Evolutionary conservation across 2,329 filamentous ascomycete species (phyloP), one percentile per base, ranked within the genome.

Genomic region (Grosmannia penicillata): DNA sequence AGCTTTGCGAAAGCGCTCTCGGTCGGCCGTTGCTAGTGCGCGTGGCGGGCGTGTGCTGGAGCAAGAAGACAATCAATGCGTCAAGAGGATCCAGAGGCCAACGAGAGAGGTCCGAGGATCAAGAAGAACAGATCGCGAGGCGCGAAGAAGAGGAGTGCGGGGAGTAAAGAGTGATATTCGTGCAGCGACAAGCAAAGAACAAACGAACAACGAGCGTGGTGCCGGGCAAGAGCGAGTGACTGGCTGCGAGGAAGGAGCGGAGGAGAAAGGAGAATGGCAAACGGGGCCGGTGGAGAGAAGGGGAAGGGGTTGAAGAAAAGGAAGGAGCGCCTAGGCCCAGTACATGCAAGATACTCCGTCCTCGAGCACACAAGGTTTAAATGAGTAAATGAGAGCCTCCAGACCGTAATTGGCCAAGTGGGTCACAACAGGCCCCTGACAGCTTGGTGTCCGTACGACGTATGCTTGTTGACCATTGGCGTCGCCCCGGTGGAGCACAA

Each of bases 311-410:
- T 5, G 10, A 27, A 27, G 7, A 27, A 13, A 10, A 27, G 26
- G 5, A 13, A 27, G 26, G 26, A 10, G 23, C 24, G 13, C 33
- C 25, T 23, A 21, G 24, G 15, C 21, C 14, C 19, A 24, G 19
- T 2, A 25, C 19, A 23, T n/a, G n/a, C n/a, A 38, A 38, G n/a
- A n/a, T n/a, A n/a, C n/a, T n/a, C n/a, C n/a, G n/a, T n/a, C n/a
- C n/a, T n/a, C n/a, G n/a, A 32, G 28, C 22, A 32, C 22, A 32
- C 36, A 38, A 37, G 36, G 36, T 37, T n/a, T 37, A 37, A 36
- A 36, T 36, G 25, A 36, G 19, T 29, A 32, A 32, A 34, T 24
- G 22, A 34, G 21, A 35, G 22, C 21, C 21, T 13, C n/a, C n/a
- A n/a, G n/a, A n/a, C n/a, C n/a, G n/a, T n/a, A 36, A 36, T 28